Evolutionary conservation across 441 rosid genomes (phyloP).

Genomic region (Adansonia rubrostipa): DNA sequence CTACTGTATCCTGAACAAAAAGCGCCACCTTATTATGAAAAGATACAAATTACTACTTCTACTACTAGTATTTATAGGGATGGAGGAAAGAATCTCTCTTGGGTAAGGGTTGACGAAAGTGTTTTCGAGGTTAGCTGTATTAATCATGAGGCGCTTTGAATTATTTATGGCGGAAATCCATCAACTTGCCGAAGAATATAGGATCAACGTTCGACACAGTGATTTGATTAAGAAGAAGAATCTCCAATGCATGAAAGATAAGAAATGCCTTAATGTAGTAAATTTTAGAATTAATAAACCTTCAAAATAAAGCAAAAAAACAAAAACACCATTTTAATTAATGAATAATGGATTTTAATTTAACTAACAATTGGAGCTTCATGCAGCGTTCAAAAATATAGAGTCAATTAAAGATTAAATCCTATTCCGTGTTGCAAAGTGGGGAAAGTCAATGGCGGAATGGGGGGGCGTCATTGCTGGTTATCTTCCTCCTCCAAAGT

Average conservation of each 20-base stretch:
- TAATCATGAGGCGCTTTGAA: background rate
- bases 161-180: constrained; percentile 1
- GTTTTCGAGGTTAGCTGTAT: background rate
- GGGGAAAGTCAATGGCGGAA: background rate
- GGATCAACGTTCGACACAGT: background rate
- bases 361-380: background rate
- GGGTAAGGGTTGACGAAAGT: background rate
- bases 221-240: background rate
- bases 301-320: background rate
- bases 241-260: background rate
- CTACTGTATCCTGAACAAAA: background rate
- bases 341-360: background rate
- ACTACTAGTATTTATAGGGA: constrained; percentile 5
- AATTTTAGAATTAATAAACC: background rate
- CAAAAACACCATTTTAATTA: background rate
- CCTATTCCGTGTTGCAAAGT: background rate
- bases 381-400: background rate
- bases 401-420: background rate
- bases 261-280: background rate
- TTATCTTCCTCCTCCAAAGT: constrained; percentile 16
- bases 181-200: background rate
- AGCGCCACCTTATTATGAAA: background rate
- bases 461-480: background rate
- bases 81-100: background rate
- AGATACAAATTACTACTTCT: background rate